These are phyloP conservation scores for Peronospora destructor DNA, from an alignment of 352 stramenopile genomes.

Conservation along the genomic window DNA sequence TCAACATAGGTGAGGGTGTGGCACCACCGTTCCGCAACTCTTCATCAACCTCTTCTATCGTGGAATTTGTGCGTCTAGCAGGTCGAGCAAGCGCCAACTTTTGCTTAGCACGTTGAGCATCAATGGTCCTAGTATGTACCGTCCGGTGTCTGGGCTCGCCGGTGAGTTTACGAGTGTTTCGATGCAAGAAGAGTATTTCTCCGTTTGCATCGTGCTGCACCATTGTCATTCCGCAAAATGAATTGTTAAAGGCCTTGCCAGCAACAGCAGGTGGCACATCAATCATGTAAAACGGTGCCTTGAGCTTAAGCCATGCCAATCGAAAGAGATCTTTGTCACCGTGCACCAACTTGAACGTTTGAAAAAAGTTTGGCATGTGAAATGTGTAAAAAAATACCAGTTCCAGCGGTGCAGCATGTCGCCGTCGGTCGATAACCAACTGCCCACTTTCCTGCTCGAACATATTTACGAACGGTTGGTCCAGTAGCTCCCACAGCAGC, in stretches of 20 bases:
- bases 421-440: conserved; percentile 39
- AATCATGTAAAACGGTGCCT: conserved; percentile 42
- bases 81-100: conserved; percentile 10
- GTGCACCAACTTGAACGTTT: conserved; percentile 30
- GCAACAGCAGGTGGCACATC: conserved; percentile 34
- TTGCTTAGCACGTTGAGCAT: conserved; percentile 13
- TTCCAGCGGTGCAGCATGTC: conserved; percentile 29
- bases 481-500: conserved; percentile 50
- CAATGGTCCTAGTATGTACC: conserved; percentile 8
- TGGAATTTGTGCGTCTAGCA: not conserved
- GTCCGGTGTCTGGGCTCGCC: conserved; percentile 8
- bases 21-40: not conserved
- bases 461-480: conserved; percentile 43
- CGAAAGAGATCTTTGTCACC: conserved; percentile 64
- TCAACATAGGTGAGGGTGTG: conserved; percentile 16
- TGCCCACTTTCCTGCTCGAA: conserved; percentile 70
- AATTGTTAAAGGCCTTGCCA: conserved; percentile 31
- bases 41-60: conserved; percentile 13
- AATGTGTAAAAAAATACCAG: conserved; percentile 44
- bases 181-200: conserved; percentile 44
- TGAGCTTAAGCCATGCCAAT: conserved; percentile 47
- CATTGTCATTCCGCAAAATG: conserved; percentile 54
- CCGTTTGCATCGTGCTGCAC: conserved; percentile 35
- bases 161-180: conserved; percentile 40
- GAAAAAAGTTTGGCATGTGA: conserved; percentile 31